Evolutionary conservation across 192 early-diverging fungal species (phyloP).

Genomic region (Gonapodya prolifera): DNA sequence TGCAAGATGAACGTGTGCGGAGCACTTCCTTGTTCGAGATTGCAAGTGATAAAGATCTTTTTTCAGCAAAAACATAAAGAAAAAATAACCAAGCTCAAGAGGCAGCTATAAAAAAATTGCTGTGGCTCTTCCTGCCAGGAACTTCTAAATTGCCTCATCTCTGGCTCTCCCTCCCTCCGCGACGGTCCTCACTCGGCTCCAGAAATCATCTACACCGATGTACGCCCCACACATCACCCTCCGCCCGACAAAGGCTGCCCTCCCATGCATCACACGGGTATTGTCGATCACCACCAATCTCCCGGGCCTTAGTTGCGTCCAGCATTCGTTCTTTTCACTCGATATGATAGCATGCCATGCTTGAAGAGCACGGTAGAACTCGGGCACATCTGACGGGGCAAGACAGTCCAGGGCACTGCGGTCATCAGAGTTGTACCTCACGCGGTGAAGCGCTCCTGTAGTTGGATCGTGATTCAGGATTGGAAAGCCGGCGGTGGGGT

Average conservation of each 20-base stretch:
- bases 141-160: background rate
- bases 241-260: constrained; percentile 57
- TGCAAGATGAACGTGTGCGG: no score
- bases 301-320: constrained; percentile 54
- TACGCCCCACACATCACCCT: constrained; percentile 58
- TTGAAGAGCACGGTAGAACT: constrained; percentile 57
- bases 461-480: constrained; percentile 52
- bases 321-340: constrained; percentile 42
- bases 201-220: constrained; percentile 63
- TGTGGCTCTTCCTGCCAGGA: background rate
- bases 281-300: constrained; percentile 67
- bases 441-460: constrained; percentile 36
- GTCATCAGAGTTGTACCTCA: constrained; percentile 79
- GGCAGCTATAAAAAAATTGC: background rate
- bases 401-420: constrained; percentile 45
- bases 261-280: constrained; percentile 68
- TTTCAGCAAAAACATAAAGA: no score
- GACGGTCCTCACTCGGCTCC: constrained; percentile 27
- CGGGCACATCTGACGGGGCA: constrained; percentile 24
- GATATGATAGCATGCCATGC: constrained; percentile 51
- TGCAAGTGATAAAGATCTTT: no score
- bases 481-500: constrained; percentile 32
- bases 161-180: background rate
- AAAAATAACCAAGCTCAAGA: no score
- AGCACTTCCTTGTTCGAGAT: no score